Conservation (phyloP, 1,284 basidiomycete genomes). For the Austroboletus novae-zelandiae region DNA sequence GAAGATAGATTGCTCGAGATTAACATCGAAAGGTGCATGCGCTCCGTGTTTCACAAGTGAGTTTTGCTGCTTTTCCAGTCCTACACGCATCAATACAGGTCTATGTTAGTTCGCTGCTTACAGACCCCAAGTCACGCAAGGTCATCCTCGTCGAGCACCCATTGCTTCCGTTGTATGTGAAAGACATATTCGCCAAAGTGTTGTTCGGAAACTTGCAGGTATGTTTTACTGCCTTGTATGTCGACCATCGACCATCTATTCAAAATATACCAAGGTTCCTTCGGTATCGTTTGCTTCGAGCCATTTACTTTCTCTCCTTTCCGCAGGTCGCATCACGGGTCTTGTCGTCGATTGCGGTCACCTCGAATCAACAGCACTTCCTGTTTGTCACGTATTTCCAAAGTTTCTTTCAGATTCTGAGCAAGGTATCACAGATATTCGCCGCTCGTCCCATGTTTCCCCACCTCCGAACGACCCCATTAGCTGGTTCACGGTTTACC, state of each 20-base stretch:
- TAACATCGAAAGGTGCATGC: constrained; percentile 63
- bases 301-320: constrained; percentile 80
- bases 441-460: constrained; percentile 83
- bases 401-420: constrained; percentile 1
- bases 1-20: constrained; percentile 70
- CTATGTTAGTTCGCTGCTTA: constrained; percentile 72
- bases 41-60: constrained; percentile 84
- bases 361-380: constrained; percentile 84
- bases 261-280: constrained; percentile 60
- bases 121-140: constrained; percentile 91
- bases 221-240: constrained; percentile 14
- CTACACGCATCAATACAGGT: constrained; percentile 5
- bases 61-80: constrained; percentile 31
- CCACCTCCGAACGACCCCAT: constrained; percentile 75
- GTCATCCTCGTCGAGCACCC: constrained; percentile 92
- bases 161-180: constrained; percentile 80
- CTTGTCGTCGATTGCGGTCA: constrained; percentile 92
- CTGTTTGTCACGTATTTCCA: constrained; percentile 53
- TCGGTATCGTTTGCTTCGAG: constrained; percentile 91
- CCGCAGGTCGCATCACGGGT: constrained; percentile 86
- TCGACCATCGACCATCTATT: neutral
- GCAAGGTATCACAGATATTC: constrained; percentile 62
- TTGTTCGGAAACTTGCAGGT: constrained; percentile 92
- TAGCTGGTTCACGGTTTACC: constrained; percentile 75
- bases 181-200: constrained; percentile 82